Evolutionary conservation across 2,329 filamentous ascomycete genomes (phyloP), one percentile per base, ranked within the genome.

Genomic region (Trichoderma cornu-damae): DNA sequence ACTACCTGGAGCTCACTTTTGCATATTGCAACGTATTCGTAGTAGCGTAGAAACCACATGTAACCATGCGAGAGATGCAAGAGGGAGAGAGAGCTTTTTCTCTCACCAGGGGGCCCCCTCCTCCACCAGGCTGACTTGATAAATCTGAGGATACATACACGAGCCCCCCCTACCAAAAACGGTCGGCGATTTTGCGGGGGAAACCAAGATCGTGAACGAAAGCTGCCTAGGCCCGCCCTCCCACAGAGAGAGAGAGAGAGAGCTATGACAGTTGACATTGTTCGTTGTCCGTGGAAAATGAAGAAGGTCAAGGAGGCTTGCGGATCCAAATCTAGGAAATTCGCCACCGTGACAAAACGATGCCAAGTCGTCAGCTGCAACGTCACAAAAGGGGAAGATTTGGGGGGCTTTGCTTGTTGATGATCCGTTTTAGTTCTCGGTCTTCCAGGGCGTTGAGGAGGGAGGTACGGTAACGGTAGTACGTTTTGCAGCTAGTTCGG

Each of bases 151-250:
- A 47, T 40, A 40, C n/a, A n/a, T n/a, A n/a, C n/a, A n/a, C 48
- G 35, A 40, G 30, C 26, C 26, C n/a, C 26, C n/a, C 30, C 20
- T 53, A 14, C 8, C 51, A 30, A 37, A 26, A 46, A 37, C 32
- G 40, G 51, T 55, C 51, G 42, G 42, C 32, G 32, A 55, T 47
- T 47, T 47, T 55, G 42, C 42, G 51, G 51, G 51, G 51, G 51
- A 30, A n/a, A 35, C 51, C 42, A 47, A 47, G 51, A 55, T 55
- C 51, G 8, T 34, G 28, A 16, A 53, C 50, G 28, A 53, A 37
- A 44, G n/a, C 38, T 14, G 40, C 40, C 20, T 43, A 46, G 50
- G 28, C 37, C 50, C 50, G 40, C 32, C 18, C 42, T n/a, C 6
- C 12, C 2, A 43, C n/a, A n/a, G n/a, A n/a, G n/a, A n/a, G n/a